Base-by-base conservation (phyloP, 225 moss, liverwort and hornwort genomes). In the Thuidium tamariscinum region DNA sequence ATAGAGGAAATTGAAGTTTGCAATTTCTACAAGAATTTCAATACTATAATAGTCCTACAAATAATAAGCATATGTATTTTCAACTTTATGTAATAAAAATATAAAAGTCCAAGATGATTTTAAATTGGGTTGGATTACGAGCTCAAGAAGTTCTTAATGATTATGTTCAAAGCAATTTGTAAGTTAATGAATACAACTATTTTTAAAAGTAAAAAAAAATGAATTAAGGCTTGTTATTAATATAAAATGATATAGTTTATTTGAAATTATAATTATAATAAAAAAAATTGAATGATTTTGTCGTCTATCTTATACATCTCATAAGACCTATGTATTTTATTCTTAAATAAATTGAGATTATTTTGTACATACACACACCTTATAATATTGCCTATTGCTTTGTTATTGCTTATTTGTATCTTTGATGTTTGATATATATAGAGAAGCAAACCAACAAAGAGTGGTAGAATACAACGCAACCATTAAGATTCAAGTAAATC, bases 401-500 rank as follows among this genome's bases (percentile, higher is more conserved):
- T 19, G 1, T 46, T 20, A 32, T 49, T 74, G 6, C 0, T 39
- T 42, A 26, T 52, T 68, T 22, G 37, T 6, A 20, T 16, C 6
- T 44, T 8, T 22, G 2, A 81, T 49, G 17, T 23, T 16, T 49
- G 13, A 46, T 14, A 20, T 25, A 15, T 74, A 3, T 1, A 91
- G 93, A 55, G 87, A 87, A 71, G 92, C 93, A 84, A 87, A 88
- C 3, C 56, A 85, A 52, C 54, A 89, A 44, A 85, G 81, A 73
- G 22, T 78, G 13, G 6, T 25, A 63, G 93, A 92, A 81, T 89
- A 84, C 9, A 79, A 83, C 5, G 92, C 93, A 8, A 29, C 83
- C 2, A 60, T 94, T 23, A 94, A 94, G 68, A 94, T 94, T 63
- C 93, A 94, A 77, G 93, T 93, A 83, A 3, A 21, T 64, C 4